These are phyloP conservation scores for Leccinum uliginosum DNA, from an alignment of 768 basidiomycete genomes.

Conservation along the genomic window DNA sequence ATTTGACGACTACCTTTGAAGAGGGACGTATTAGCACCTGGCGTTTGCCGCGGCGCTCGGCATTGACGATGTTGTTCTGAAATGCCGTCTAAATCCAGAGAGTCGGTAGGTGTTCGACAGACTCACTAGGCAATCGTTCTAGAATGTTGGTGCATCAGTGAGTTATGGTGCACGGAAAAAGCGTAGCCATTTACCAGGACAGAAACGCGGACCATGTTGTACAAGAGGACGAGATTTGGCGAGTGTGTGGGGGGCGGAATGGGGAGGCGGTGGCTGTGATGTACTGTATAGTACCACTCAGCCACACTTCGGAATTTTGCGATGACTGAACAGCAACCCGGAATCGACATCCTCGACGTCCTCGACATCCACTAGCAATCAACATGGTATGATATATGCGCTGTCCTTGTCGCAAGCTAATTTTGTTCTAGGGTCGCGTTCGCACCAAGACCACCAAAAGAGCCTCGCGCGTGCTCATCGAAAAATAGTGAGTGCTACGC, in stretches of 20 bases:
- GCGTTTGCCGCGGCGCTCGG: constrained; percentile 98
- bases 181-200: constrained; percentile 51
- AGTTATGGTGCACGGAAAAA: not conserved
- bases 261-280: constrained; percentile 21
- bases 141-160: not conserved
- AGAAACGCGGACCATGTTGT: constrained; percentile 82
- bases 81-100: constrained; percentile 3
- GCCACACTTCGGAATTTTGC: constrained; percentile 24
- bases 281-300: constrained; percentile 24
- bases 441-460: constrained; percentile 99
- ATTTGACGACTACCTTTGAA: constrained; percentile 97
- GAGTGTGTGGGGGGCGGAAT: not conserved
- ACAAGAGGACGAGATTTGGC: not conserved
- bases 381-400: constrained; percentile 44
- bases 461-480: constrained; percentile 97
- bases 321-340: not conserved
- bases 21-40: constrained; percentile 97
- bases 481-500: constrained; percentile 81
- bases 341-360: constrained; percentile 22
- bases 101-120: not conserved
- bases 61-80: constrained; percentile 98
- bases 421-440: constrained; percentile 79
- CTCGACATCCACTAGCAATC: constrained; percentile 23
- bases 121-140: constrained; percentile 59
- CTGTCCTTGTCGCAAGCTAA: constrained; percentile 11